Conservation (phyloP, 2,329 filamentous ascomycete genomes). For the Zalaria obscura region DNA sequence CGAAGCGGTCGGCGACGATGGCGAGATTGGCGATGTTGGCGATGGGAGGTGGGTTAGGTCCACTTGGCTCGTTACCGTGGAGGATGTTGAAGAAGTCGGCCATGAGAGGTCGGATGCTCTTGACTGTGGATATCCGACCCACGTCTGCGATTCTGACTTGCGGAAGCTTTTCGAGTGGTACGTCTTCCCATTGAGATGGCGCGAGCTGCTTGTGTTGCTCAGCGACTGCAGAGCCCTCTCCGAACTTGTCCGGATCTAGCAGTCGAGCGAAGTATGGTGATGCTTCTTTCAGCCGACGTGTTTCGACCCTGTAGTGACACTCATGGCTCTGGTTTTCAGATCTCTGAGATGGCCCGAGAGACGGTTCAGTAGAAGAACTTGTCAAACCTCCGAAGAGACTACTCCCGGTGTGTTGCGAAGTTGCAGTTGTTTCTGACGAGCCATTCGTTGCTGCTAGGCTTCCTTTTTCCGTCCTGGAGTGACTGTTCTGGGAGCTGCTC, state of each 20-base stretch:
- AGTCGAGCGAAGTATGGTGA: constrained; percentile 60
- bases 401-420: no score
- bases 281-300: constrained; percentile 40
- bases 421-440: no score
- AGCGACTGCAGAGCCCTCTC: constrained; percentile 44
- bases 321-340: constrained; percentile 15
- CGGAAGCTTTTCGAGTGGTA: constrained; percentile 42
- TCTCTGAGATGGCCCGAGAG: no score
- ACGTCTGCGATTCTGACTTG: constrained; percentile 51
- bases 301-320: constrained; percentile 47
- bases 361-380: no score
- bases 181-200: constrained; percentile 25
- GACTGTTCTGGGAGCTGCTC: no score
- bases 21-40: constrained; percentile 53
- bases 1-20: constrained; percentile 60
- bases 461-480: no score
- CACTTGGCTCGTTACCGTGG: constrained; percentile 38
- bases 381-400: no score
- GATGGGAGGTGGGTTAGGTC: constrained; percentile 31
- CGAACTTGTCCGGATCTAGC: constrained; percentile 47
- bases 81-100: constrained; percentile 54
- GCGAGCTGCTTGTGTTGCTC: constrained; percentile 37
- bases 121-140: constrained; percentile 53
- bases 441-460: no score
- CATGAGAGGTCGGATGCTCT: constrained; percentile 36